Evolutionary conservation across 345 rosid species (phyloP).

Genomic region (Populus davidiana): DNA sequence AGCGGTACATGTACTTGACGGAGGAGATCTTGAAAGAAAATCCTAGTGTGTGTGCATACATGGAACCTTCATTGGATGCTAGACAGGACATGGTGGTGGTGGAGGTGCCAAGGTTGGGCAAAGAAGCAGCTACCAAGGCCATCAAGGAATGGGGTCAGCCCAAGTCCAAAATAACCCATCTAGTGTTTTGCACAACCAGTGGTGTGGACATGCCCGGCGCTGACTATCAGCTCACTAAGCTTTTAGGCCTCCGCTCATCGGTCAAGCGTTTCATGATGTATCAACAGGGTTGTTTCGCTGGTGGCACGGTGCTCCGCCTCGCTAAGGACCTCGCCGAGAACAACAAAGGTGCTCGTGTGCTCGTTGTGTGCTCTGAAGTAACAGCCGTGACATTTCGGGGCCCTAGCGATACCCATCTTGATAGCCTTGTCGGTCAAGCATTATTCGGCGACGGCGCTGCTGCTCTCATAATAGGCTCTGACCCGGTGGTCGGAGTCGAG

Average conservation of each 20-base stretch:
- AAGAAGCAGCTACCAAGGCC: constrained; percentile 73
- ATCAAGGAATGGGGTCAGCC: constrained; percentile 87
- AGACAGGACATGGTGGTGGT: constrained; percentile 80
- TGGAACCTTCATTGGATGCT: constrained; percentile 67
- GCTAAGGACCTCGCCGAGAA: constrained; percentile 84
- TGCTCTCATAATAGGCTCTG: constrained; percentile 62
- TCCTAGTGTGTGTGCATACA: constrained; percentile 54
- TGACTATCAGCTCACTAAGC: constrained; percentile 85
- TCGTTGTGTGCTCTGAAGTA: constrained; percentile 72
- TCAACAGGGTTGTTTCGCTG: constrained; percentile 71
- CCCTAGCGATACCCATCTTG: constrained; percentile 61
- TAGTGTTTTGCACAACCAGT: constrained; percentile 77
- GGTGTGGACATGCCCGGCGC: constrained; percentile 96
- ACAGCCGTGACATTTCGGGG: constrained; percentile 83
- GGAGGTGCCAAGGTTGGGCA: constrained; percentile 74
- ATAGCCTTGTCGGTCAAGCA: constrained; percentile 68
- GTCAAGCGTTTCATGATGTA: constrained; percentile 73
- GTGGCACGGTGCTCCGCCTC: constrained; percentile 78
- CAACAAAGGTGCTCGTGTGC: constrained; percentile 73
- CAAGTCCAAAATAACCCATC: constrained; percentile 77
- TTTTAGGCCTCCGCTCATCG: constrained; percentile 70
- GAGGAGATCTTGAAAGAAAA: constrained; percentile 68
- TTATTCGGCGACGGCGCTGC: constrained; percentile 74
- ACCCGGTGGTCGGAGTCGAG: constrained; percentile 46
- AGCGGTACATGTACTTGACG: constrained; percentile 61